These are phyloP conservation scores for Microbotryomycetes sp. DNA, from an alignment of 1,284 basidiomycete species.

Conservation along the genomic window DNA sequence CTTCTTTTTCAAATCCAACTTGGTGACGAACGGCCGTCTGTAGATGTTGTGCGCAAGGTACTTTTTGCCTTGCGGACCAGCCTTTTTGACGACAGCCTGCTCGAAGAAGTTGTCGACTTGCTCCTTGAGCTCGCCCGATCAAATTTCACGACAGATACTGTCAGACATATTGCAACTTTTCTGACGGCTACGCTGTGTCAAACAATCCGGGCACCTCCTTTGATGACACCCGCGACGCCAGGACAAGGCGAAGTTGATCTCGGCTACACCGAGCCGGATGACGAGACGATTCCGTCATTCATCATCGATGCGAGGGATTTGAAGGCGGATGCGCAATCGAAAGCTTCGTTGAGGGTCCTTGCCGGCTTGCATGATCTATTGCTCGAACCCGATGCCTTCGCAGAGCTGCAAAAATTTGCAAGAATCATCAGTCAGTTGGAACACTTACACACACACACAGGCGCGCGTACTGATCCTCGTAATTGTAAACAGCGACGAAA, in stretches of 20 bases:
- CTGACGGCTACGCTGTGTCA: slow-evolving; percentile 9
- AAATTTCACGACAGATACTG: slow-evolving; percentile 7
- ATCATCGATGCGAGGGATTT: slow-evolving; percentile 1
- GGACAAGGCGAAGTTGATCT: background rate
- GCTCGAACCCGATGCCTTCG: background rate
- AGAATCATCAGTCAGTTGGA: slow-evolving; percentile 8
- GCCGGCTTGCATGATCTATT: slow-evolving; percentile 13
- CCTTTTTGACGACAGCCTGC: slow-evolving; percentile 40
- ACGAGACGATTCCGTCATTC: background rate
- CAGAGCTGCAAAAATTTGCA: slow-evolving; percentile 11
- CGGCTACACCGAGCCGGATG: background rate
- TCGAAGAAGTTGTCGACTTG: slow-evolving; percentile 6
- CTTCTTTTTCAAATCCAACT: background rate
- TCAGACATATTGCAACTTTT: slow-evolving; percentile 17
- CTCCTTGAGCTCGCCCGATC: background rate
- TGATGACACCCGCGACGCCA: background rate
- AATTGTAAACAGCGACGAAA: background rate
- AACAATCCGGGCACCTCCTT: background rate
- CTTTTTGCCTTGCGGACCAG: slow-evolving; percentile 71
- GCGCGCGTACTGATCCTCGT: background rate
- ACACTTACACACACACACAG: background rate
- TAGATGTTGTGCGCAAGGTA: slow-evolving; percentile 66
- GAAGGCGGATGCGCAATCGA: background rate
- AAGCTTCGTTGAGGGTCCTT: slow-evolving; percentile 1
- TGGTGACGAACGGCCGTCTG: slow-evolving; percentile 61